Percentiles rank a stretch among this genome's conserved stretches.
Evolutionary conservation across 2,329 filamentous ascomycete species (phyloP).

Genomic region (Xylaria digitata): DNA sequence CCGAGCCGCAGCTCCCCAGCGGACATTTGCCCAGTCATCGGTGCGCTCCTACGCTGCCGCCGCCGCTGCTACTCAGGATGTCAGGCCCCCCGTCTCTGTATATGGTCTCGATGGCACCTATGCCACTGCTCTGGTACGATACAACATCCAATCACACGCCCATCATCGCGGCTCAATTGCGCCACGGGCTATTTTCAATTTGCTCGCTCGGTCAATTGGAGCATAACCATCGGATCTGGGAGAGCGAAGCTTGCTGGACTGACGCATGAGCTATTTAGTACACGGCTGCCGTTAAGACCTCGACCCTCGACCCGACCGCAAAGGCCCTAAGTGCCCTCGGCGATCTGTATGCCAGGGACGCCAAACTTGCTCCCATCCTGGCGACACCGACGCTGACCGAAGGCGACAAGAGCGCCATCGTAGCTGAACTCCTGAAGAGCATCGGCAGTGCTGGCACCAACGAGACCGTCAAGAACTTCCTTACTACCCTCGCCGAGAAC

Average conservation of each 20-base stretch:
- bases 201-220: constrained; percentile 17
- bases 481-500: constrained; percentile 91
- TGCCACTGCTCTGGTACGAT: constrained; percentile 93
- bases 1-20: constrained; percentile 68
- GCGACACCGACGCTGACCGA: constrained; percentile 80
- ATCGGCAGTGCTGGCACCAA: constrained; percentile 73
- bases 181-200: not conserved
- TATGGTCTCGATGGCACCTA: constrained; percentile 98
- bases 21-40: constrained; percentile 68
- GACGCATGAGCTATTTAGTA: constrained; percentile 73
- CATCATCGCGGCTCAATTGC: constrained; percentile 19
- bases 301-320: constrained; percentile 84
- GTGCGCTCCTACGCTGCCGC: constrained; percentile 81
- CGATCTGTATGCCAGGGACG: constrained; percentile 80
- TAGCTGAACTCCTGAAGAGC: constrained; percentile 88
- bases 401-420: constrained; percentile 85
- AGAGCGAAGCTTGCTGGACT: constrained; percentile 41
- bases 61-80: constrained; percentile 69
- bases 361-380: constrained; percentile 82
- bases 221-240: not conserved
- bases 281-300: constrained; percentile 92
- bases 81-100: constrained; percentile 88
- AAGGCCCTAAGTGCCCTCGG: constrained; percentile 79
- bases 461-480: constrained; percentile 93
- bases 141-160: constrained; percentile 43